These are phyloP conservation scores for Volvariella volvacea DNA, from an alignment of 1,284 basidiomycete species.

Conservation along the genomic window DNA sequence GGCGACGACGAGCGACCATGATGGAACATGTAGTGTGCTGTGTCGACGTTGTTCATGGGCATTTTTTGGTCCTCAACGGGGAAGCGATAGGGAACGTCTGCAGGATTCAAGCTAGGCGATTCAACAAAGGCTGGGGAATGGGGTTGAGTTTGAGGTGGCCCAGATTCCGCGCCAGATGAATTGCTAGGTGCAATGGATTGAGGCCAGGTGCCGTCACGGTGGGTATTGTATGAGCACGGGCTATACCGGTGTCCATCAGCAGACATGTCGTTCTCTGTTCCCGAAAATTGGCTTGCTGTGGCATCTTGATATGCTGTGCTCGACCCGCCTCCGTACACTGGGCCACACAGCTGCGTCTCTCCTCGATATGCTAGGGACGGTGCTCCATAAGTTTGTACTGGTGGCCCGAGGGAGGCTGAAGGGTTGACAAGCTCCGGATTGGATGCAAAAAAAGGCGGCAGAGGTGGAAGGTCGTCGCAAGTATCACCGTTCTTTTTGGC, in stretches of 20 bases:
- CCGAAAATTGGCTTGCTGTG: constrained; percentile 39
- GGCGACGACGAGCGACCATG: constrained; percentile 70
- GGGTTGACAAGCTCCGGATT: constrained; percentile 13
- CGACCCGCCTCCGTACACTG: constrained; percentile 29
- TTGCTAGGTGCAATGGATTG: constrained; percentile 34
- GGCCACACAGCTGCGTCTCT: constrained; percentile 32
- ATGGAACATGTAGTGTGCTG: constrained; percentile 58
- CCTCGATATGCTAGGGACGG: constrained; percentile 35
- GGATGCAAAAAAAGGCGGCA: constrained; percentile 35
- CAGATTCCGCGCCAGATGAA: constrained; percentile 38
- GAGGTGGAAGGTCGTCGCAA: constrained; percentile 50
- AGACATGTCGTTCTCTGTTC: constrained; percentile 32
- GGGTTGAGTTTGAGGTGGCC: constrained; percentile 33
- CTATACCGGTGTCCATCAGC: constrained; percentile 38
- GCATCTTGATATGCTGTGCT: constrained; percentile 34
- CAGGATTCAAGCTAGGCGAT: constrained; percentile 52
- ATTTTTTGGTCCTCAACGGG: constrained; percentile 58
- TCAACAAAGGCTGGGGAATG: constrained; percentile 46
- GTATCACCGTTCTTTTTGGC: constrained; percentile 47
- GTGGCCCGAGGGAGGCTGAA: background rate
- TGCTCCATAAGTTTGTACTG: constrained; percentile 20
- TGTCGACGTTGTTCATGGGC: constrained; percentile 45
- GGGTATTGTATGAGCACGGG: constrained; percentile 45
- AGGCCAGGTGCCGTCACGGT: constrained; percentile 50
- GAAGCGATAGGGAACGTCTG: constrained; percentile 54